Evolutionary conservation across 306 rosid genomes (phyloP).

Genomic region (Medicago ruthenica): DNA sequence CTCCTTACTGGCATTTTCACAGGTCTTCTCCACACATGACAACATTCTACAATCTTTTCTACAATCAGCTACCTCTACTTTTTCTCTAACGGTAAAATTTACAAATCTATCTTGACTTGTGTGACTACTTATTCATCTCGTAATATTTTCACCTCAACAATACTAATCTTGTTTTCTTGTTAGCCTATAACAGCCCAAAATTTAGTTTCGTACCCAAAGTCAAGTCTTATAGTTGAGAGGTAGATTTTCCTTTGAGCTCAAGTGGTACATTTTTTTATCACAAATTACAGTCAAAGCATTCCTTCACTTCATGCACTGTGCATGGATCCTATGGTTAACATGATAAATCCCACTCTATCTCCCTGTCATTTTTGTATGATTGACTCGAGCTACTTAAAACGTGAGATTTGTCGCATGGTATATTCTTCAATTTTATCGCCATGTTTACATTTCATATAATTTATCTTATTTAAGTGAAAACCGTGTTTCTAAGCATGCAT

Average conservation of each 20-base stretch:
- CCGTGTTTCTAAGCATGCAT: slow-evolving; percentile 2
- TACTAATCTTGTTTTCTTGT: not conserved
- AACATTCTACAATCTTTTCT: not conserved
- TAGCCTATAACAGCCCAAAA: not conserved
- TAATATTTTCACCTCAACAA: not conserved
- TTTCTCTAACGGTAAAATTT: slow-evolving; percentile 2
- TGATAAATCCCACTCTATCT: not conserved
- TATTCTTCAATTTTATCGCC: not conserved
- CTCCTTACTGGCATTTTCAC: not conserved
- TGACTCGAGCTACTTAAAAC: not conserved
- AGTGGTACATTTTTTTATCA: slow-evolving; percentile 2
- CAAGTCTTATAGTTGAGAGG: not conserved
- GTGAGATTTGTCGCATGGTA: not conserved
- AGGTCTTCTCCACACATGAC: slow-evolving; percentile 13
- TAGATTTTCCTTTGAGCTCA: not conserved
- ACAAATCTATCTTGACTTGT: not conserved
- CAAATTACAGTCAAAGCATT: not conserved
- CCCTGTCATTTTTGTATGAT: not conserved
- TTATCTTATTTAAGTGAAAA: not conserved
- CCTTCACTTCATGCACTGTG: not conserved
- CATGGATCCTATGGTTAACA: slow-evolving; percentile 1
- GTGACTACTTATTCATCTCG: not conserved
- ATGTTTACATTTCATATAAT: not conserved
- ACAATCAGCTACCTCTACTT: not conserved
- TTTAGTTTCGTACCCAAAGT: not conserved